Evolutionary conservation across 768 basidiomycete genomes (phyloP).

Genomic region (Boletus sp.): DNA sequence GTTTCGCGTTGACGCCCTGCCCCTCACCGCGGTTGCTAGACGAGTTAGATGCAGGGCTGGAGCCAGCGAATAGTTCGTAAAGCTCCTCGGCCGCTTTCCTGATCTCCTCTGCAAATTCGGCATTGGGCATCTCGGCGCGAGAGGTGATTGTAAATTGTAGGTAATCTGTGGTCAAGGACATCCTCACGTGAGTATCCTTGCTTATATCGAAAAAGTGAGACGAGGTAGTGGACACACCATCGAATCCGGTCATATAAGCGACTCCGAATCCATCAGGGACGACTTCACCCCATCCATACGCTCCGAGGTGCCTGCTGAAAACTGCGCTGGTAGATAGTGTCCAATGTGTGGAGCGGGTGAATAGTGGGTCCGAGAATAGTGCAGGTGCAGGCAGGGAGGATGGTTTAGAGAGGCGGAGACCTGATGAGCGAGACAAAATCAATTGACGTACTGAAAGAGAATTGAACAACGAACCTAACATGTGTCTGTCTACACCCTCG

Average conservation of each 20-base stretch:
- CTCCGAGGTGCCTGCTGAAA: constrained; percentile 79
- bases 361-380: constrained; percentile 75
- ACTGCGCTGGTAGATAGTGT: constrained; percentile 87
- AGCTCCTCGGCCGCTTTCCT: constrained; percentile 64
- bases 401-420: constrained; percentile 66
- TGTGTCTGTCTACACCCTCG: constrained; percentile 82
- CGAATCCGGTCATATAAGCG: constrained; percentile 89
- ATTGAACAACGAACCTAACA: constrained; percentile 59
- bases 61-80: constrained; percentile 49
- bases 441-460: not conserved
- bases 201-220: not conserved
- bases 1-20: constrained; percentile 7
- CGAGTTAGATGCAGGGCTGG: not conserved
- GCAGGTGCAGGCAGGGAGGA: constrained; percentile 64
- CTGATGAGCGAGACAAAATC: constrained; percentile 34
- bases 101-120: constrained; percentile 70
- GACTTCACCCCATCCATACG: constrained; percentile 95
- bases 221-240: constrained; percentile 46
- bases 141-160: constrained; percentile 89
- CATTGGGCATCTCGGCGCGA: constrained; percentile 79
- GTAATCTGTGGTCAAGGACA: constrained; percentile 46
- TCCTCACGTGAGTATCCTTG: constrained; percentile 1
- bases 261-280: constrained; percentile 94
- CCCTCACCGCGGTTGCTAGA: not conserved
- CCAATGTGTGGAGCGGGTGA: constrained; percentile 75